Conservation (phyloP, 164 flowering plant genomes). For the Chimonanthus salicifolius region DNA sequence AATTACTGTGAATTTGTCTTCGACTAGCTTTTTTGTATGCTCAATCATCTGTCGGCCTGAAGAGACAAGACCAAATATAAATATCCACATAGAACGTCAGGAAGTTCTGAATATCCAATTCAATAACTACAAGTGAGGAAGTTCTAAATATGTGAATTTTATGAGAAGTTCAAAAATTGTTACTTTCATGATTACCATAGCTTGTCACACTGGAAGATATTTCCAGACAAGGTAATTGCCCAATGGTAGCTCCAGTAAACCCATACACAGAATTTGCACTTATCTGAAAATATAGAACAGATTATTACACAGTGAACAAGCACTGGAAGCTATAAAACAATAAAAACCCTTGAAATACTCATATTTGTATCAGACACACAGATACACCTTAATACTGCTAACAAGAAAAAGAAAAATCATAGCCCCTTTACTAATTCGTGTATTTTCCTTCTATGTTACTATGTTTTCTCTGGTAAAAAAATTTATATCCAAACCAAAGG, state of each 20-base stretch:
- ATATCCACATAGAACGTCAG: not conserved
- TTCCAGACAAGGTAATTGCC: conserved; percentile 91
- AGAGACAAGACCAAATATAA: not conserved
- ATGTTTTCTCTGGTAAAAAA: too few species aligned
- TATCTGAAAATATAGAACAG: conserved; percentile 44
- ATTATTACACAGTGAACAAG: not conserved
- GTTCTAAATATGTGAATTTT: not conserved
- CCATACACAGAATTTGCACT: conserved; percentile 99
- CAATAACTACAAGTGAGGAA: not conserved
- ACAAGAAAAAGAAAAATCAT: not conserved
- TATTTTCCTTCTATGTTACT: too few species aligned
- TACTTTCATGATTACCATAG: conserved; percentile 52
- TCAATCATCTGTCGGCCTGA: conserved; percentile 98
- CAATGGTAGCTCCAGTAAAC: conserved; percentile 97
- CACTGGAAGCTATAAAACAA: not conserved
- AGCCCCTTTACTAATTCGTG: too few species aligned
- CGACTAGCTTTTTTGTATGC: conserved; percentile 91
- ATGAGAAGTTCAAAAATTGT: not conserved
- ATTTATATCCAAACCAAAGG: too few species aligned
- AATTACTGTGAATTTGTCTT: conserved; percentile 71
- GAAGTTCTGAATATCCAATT: not conserved
- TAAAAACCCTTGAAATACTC: not conserved
- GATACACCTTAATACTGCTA: not conserved
- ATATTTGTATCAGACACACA: not conserved
- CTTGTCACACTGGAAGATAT: conserved; percentile 99